A percentile compares a stretch with the other conserved stretches of the same genome.
These are phyloP conservation scores for Rubroboletus pulcherrimus DNA, from an alignment of 768 basidiomycete genomes.

Conservation along the genomic window DNA sequence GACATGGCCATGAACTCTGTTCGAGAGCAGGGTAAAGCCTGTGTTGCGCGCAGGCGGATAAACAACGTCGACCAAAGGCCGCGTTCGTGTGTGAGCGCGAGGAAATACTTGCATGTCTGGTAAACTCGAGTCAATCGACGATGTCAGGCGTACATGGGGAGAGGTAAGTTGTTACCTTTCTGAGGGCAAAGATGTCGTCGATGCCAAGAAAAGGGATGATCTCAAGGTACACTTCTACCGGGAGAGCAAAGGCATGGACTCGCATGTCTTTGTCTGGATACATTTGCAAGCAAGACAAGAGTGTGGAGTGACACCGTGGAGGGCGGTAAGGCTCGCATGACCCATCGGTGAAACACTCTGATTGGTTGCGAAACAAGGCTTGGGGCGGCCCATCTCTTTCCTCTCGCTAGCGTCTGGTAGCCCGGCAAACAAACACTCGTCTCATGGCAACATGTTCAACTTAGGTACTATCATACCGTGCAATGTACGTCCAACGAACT, in stretches of 20 bases:
- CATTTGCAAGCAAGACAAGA: not conserved
- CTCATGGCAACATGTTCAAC: not conserved
- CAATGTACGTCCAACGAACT: not conserved
- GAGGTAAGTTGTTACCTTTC: slow-evolving; percentile 5
- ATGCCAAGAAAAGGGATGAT: slow-evolving; percentile 15
- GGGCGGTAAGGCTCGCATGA: too few species aligned
- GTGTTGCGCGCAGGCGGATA: slow-evolving; percentile 2
- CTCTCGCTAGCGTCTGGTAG: too few species aligned
- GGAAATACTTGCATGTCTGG: slow-evolving; percentile 25
- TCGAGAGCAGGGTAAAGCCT: slow-evolving; percentile 16
- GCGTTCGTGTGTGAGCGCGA: slow-evolving; percentile 13
- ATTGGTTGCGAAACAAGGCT: not conserved
- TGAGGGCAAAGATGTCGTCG: slow-evolving; percentile 15
- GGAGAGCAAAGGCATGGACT: slow-evolving; percentile 1
- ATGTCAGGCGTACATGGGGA: not conserved
- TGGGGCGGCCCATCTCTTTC: too few species aligned
- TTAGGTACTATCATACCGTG: not conserved
- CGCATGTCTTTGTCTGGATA: not conserved
- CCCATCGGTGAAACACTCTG: not conserved
- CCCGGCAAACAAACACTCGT: not conserved
- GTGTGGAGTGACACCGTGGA: too few species aligned
- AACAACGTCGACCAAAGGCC: slow-evolving; percentile 20
- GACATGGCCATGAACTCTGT: slow-evolving; percentile 12
- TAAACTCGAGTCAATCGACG: not conserved
- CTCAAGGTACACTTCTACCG: slow-evolving; percentile 16